phyloP scores from a whole-genome alignment of 2,329 filamentous ascomycete genomes.

The Cordyceps pruinosa region DNA sequence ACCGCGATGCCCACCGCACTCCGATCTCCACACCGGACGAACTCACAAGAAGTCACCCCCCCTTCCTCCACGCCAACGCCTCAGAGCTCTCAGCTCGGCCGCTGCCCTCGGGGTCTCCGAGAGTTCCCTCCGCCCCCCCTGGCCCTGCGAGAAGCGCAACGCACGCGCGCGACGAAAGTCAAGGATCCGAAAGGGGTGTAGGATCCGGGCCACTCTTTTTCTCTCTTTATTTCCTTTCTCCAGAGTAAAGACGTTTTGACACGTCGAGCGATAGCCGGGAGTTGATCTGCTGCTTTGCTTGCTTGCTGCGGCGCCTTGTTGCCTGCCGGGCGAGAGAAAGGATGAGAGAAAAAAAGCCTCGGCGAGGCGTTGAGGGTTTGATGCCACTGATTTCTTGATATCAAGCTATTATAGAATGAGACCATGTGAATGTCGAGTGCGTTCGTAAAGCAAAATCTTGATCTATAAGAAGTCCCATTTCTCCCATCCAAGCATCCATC shows the following conservation, averaged over 20 bases:
- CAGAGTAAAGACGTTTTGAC: not conserved
- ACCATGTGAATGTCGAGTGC: not conserved
- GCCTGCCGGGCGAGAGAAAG: not conserved
- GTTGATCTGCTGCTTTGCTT: no score
- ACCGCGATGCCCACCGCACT: no score
- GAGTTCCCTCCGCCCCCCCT: no score
- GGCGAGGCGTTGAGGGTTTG: not conserved
- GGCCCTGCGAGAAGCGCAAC: constrained; percentile 1
- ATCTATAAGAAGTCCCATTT: not conserved
- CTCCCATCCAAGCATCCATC: not conserved
- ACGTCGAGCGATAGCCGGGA: not conserved
- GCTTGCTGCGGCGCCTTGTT: no score
- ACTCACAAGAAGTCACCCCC: no score
- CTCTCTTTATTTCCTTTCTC: not conserved
- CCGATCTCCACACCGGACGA: no score
- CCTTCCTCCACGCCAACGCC: no score
- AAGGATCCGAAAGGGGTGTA: no score
- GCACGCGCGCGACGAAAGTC: no score
- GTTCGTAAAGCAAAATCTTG: not conserved
- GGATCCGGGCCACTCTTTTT: no score
- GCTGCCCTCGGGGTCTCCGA: not conserved
- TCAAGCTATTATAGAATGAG: not conserved
- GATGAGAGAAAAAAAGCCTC: not conserved
- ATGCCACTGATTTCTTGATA: not conserved
- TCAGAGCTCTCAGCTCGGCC: no score